A percentile compares a stretch with the other conserved stretches of the same genome.
Conservation (phyloP, 257 asterid genomes). For the Solanum etuberosum region DNA sequence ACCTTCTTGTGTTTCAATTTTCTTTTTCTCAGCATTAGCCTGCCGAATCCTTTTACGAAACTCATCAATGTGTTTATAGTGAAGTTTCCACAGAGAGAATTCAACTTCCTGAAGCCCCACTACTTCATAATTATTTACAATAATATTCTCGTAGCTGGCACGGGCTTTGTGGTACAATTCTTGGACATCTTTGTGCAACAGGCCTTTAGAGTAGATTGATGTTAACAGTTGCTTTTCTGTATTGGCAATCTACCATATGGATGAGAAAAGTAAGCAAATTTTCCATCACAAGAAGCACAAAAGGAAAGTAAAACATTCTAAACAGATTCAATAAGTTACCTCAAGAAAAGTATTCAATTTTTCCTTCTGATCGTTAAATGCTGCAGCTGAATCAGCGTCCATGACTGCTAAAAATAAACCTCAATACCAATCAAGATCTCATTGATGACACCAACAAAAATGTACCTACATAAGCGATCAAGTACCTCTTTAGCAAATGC, state of each 20-base stretch:
- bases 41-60: slow-evolving; percentile 54
- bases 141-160: slow-evolving; percentile 37
- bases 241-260: slow-evolving; percentile 31
- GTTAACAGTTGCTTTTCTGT: slow-evolving; percentile 53
- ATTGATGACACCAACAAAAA: neutral
- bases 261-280: neutral
- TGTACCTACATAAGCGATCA: neutral
- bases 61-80: slow-evolving; percentile 76
- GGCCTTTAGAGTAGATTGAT: slow-evolving; percentile 46
- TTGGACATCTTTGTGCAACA: slow-evolving; percentile 36
- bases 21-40: slow-evolving; percentile 14
- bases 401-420: slow-evolving; percentile 7
- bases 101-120: slow-evolving; percentile 66
- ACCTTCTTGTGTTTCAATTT: slow-evolving; percentile 16
- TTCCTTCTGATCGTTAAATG: slow-evolving; percentile 20
- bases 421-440: neutral
- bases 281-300: neutral
- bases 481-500: neutral
- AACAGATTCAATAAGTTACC: slow-evolving; percentile 31
- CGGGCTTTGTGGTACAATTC: slow-evolving; percentile 52
- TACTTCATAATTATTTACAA: slow-evolving; percentile 33
- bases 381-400: slow-evolving; percentile 10
- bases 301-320: neutral
- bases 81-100: slow-evolving; percentile 76
- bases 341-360: slow-evolving; percentile 29